Conservation (phyloP, 148 eudicot genomes). For the Cornus controversa region DNA sequence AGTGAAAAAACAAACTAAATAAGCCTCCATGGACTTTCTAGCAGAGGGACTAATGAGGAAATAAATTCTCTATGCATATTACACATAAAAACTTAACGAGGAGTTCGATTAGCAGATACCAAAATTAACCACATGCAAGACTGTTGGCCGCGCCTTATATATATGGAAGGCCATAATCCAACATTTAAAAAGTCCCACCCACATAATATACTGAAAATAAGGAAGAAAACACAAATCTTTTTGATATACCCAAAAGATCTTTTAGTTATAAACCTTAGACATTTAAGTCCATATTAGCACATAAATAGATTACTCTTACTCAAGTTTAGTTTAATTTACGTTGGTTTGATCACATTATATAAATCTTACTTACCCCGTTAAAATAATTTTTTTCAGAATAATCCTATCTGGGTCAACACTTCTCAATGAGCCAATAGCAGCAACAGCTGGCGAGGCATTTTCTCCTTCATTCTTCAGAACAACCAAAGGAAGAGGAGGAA, state of each 20-base stretch:
- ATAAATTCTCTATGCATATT: too few relatives aligned
- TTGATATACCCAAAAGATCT: too few relatives aligned
- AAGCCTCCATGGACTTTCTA: too few relatives aligned
- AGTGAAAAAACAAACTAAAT: too few relatives aligned
- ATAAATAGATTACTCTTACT: neutral
- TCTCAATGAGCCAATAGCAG: slow-evolving; percentile 81
- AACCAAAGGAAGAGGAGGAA: slow-evolving; percentile 77
- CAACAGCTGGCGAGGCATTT: slow-evolving; percentile 46
- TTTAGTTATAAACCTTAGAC: neutral
- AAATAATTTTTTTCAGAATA: slow-evolving; percentile 72
- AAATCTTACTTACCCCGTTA: slow-evolving; percentile 66
- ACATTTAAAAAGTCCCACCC: neutral
- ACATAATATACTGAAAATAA: neutral
- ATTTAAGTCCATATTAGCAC: neutral
- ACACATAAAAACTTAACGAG: too few relatives aligned
- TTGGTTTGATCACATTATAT: neutral
- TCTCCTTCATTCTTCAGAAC: slow-evolving; percentile 62
- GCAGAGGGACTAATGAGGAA: too few relatives aligned
- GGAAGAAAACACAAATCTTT: neutral
- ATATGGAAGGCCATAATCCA: neutral
- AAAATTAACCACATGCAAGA: too few relatives aligned
- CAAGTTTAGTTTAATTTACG: neutral
- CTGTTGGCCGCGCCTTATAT: neutral
- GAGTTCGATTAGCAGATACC: too few relatives aligned
- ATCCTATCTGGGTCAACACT: slow-evolving; percentile 83